Percentiles rank a stretch among this genome's conserved stretches.
Evolutionary conservation across 768 basidiomycete genomes (phyloP).

Genomic region (Amanita rimosa): DNA sequence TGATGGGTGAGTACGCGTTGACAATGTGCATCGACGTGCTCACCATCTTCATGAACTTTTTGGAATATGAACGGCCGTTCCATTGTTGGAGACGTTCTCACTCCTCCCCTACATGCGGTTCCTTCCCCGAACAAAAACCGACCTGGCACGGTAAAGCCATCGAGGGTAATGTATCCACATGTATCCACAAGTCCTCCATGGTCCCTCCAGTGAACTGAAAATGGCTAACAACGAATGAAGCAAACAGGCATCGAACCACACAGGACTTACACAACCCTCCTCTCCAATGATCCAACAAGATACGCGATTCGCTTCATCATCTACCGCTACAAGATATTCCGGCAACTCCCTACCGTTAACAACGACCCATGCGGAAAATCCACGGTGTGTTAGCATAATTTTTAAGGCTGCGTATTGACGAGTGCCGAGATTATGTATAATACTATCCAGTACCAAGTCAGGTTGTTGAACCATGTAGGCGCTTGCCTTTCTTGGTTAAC

Average conservation of each 20-base stretch:
- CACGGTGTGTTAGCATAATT: constrained; percentile 41
- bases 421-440: neutral
- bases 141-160: constrained; percentile 53
- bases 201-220: constrained; percentile 58
- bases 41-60: constrained; percentile 27
- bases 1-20: neutral
- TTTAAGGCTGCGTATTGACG: neutral
- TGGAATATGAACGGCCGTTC: constrained; percentile 57
- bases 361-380: constrained; percentile 63
- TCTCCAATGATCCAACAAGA: constrained; percentile 64
- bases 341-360: constrained; percentile 35
- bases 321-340: constrained; percentile 46
- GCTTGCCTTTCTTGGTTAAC: neutral
- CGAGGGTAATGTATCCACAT: constrained; percentile 52
- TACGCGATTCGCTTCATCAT: constrained; percentile 29
- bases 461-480: constrained; percentile 4
- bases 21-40: constrained; percentile 8
- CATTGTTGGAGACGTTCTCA: constrained; percentile 35
- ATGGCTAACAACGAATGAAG: constrained; percentile 24
- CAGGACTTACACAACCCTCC: constrained; percentile 36
- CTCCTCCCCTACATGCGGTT: constrained; percentile 36
- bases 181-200: constrained; percentile 40
- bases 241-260: constrained; percentile 1
- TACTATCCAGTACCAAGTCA: neutral
- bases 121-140: constrained; percentile 50